These are phyloP conservation scores for Hymenoscyphus repandus DNA, from an alignment of 2,329 filamentous ascomycete genomes.

Conservation along the genomic window DNA sequence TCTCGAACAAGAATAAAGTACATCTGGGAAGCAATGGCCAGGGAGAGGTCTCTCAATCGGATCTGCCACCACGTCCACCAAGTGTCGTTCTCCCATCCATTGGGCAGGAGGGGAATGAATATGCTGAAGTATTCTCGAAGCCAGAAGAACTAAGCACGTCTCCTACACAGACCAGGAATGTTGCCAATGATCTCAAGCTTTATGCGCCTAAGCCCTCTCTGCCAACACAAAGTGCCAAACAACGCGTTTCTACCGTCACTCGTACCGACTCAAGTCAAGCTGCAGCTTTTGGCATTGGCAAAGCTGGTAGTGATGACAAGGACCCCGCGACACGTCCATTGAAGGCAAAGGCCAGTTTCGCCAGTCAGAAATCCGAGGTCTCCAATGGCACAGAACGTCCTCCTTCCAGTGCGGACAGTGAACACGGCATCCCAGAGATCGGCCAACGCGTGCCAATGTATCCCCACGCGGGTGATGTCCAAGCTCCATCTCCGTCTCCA, in stretches of 20 bases:
- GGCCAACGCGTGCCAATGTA: slow-evolving; percentile 93
- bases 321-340: slow-evolving; percentile 46
- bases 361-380: slow-evolving; percentile 36
- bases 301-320: slow-evolving; percentile 49
- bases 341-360: slow-evolving; percentile 59
- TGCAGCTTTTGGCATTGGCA: slow-evolving; percentile 78
- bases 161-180: slow-evolving; percentile 69
- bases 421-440: slow-evolving; percentile 88
- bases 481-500: slow-evolving; percentile 81
- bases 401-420: slow-evolving; percentile 57
- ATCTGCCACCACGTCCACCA: slow-evolving; percentile 54
- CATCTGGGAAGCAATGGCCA: slow-evolving; percentile 1
- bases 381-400: slow-evolving; percentile 43
- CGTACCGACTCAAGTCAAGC: slow-evolving; percentile 86
- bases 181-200: slow-evolving; percentile 77
- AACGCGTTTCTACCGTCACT: slow-evolving; percentile 77
- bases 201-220: slow-evolving; percentile 86
- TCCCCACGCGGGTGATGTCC: slow-evolving; percentile 86
- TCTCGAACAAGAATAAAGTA: slow-evolving; percentile 32
- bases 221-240: slow-evolving; percentile 73
- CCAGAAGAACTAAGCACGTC: slow-evolving; percentile 44
- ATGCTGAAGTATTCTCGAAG: slow-evolving; percentile 56
- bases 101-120: slow-evolving; percentile 87
- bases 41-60: slow-evolving; percentile 32
- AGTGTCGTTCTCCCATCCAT: slow-evolving; percentile 78